Evolutionary conservation across 192 early-diverging fungal genomes (phyloP).

Genomic region (Umbelopsis sp.): DNA sequence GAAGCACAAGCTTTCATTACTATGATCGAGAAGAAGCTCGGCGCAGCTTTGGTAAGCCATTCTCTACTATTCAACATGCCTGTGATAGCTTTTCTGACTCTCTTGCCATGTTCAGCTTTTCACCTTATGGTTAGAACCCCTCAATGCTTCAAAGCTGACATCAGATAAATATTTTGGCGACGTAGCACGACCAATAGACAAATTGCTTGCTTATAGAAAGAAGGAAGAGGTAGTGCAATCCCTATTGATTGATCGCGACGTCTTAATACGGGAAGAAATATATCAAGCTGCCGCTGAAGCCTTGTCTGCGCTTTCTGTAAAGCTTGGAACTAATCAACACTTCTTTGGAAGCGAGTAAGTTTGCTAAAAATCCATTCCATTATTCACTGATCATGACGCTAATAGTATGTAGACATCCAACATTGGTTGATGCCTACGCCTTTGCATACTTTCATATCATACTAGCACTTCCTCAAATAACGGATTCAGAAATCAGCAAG

Average conservation of each 20-base stretch:
- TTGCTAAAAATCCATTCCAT: not conserved
- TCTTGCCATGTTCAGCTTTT: constrained; percentile 37
- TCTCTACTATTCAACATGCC: not conserved
- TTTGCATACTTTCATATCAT: constrained; percentile 66
- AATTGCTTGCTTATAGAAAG: constrained; percentile 31
- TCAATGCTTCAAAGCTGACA: constrained; percentile 33
- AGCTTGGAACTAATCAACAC: constrained; percentile 49
- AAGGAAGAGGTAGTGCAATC: constrained; percentile 46
- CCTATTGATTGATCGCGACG: constrained; percentile 62
- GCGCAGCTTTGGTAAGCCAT: constrained; percentile 54
- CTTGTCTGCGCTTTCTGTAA: constrained; percentile 51
- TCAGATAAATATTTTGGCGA: constrained; percentile 38
- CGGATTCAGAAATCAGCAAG: constrained; percentile 1
- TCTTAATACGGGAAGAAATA: constrained; percentile 59
- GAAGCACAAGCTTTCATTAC: constrained; percentile 51
- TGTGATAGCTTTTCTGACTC: not conserved
- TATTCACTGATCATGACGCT: not conserved
- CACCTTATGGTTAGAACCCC: constrained; percentile 45
- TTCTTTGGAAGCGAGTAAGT: constrained; percentile 57
- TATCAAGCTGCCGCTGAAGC: constrained; percentile 55
- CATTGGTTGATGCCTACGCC: constrained; percentile 54
- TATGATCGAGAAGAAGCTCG: constrained; percentile 55
- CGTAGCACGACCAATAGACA: constrained; percentile 39
- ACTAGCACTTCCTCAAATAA: constrained; percentile 37
- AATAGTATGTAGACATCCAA: constrained; percentile 40